These are phyloP conservation scores for Sporodiniella umbellata DNA, from an alignment of 371 early-diverging fungal genomes.

Conservation along the genomic window DNA sequence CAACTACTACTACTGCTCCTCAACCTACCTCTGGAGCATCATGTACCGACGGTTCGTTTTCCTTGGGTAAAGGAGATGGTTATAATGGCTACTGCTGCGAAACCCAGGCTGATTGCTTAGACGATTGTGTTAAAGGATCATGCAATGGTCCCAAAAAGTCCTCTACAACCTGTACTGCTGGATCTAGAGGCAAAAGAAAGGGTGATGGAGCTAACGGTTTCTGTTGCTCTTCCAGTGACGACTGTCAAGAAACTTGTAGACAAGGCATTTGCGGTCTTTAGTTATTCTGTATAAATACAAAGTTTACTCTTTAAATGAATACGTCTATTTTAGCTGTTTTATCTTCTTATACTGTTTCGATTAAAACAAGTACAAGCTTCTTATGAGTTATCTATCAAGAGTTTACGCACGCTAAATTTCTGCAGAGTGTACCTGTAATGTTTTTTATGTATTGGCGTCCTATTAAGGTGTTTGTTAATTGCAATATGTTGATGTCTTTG, in stretches of 20 bases:
- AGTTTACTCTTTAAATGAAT: neutral
- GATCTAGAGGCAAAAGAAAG: slow-evolving; percentile 7
- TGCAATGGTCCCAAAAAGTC: slow-evolving; percentile 5
- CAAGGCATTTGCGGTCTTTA: slow-evolving; percentile 15
- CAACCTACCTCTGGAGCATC: neutral
- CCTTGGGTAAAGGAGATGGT: neutral
- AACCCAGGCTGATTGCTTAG: neutral
- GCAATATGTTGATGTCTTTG: too few species aligned
- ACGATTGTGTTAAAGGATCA: neutral
- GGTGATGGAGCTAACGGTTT: slow-evolving; percentile 13
- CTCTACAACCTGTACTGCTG: slow-evolving; percentile 7
- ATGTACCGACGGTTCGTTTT: neutral
- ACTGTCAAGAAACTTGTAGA: slow-evolving; percentile 16
- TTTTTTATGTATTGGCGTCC: too few species aligned
- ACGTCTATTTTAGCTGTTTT: neutral
- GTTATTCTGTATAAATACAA: neutral
- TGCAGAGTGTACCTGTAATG: too few species aligned
- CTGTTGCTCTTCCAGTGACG: slow-evolving; percentile 15
- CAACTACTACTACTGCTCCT: slow-evolving; percentile 3
- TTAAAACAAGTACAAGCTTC: neutral
- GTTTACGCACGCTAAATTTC: too few species aligned
- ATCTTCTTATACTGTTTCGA: too few species aligned
- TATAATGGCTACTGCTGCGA: neutral
- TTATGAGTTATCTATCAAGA: neutral
- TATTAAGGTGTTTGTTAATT: too few species aligned